Evolutionary conservation across 2,329 filamentous ascomycete species (phyloP), one percentile per base, ranked within the genome.

Genomic region (Emergomyces africanus): DNA sequence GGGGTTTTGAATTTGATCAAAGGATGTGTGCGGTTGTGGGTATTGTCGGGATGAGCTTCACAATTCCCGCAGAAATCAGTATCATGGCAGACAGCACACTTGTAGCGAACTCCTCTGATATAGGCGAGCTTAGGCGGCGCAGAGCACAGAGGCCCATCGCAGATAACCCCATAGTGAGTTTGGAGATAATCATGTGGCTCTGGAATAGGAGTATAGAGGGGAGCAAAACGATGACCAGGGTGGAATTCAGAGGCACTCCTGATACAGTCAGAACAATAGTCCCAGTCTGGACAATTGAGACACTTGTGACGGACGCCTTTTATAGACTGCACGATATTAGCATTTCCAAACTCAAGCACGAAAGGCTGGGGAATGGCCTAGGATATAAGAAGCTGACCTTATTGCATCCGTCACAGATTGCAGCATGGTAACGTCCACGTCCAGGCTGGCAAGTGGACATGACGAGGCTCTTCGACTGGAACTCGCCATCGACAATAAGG

Each of bases 1-100:
- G 92, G 88, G 2, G 89, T 95, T 81, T 90, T 95, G 79, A 99
- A 90, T 78, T 96, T 96, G 78, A 99, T 90, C 66, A 99, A 78
- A 33, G 94, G 94, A 68, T 99, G 94, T n/a, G 91, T 95, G 73
- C 85, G 86, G 79, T 97, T 96, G 78, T 99, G 94, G 25, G 77
- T 78, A 73, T 95, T 92, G 64, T 79, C 79, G 8, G 94, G 94
- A 67, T 85, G 85, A 54, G 92, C 90, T 77, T 99, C 95, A 76
- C 94, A 99, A 69, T 83, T 88, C 69, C 88, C 89, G 72, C 94
- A 99, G 78, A 96, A 96, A 74, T 99, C 94, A 39, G 87, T 87
- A 71, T 99, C 91, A 69, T 95, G 81, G 78, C 94, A 99, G 59
- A 99, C 87, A 57, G 92, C 89, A 71, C 94, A 99, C 83, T 99